A percentile compares a stretch with the other conserved stretches of the same genome.
Conservation (phyloP, 495 filamentous ascomycete species). For the Penicillium parvum region DNA sequence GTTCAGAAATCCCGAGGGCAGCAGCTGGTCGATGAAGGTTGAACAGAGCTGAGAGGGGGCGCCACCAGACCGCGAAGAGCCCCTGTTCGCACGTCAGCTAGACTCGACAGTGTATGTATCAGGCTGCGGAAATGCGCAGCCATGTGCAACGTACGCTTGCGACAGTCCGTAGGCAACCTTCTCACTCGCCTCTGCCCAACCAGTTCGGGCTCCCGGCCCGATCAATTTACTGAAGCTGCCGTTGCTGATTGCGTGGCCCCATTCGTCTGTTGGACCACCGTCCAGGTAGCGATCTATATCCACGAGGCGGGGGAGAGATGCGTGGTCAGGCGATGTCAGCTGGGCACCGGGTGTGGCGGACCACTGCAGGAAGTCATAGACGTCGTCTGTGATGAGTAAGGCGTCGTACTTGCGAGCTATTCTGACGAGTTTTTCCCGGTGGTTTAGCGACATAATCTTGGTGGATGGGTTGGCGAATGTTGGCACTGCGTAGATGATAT, state of each 20-base stretch:
- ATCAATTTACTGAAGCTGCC: conserved; percentile 81
- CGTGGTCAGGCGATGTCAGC: conserved; percentile 27
- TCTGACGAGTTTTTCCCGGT: conserved; percentile 57
- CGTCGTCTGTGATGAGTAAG: conserved; percentile 78
- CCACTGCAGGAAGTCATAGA: conserved; percentile 87
- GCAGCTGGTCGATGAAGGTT: conserved; percentile 56
- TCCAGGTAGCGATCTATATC: conserved; percentile 68
- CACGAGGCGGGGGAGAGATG: conserved; percentile 63
- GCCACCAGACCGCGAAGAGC: conserved; percentile 67
- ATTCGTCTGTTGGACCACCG: conserved; percentile 51
- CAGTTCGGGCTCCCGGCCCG: conserved; percentile 73
- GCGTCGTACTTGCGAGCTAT: conserved; percentile 72
- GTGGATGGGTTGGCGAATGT: conserved; percentile 80
- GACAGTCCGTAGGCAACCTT: conserved; percentile 64
- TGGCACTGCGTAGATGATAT: conserved; percentile 79
- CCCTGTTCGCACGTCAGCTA: conserved; percentile 38
- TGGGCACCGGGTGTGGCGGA: conserved; percentile 31
- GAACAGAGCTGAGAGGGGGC: conserved; percentile 69
- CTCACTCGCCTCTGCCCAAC: conserved; percentile 73
- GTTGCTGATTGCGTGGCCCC: conserved; percentile 75
- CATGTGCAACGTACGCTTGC: conserved; percentile 59
- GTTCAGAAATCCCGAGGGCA: conserved; percentile 49
- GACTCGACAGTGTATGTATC: background rate
- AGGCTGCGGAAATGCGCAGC: background rate
- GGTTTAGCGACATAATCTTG: conserved; percentile 61